phyloP scores from a whole-genome alignment of 371 early-diverging fungal species.

The Mortierella polycephala region DNA sequence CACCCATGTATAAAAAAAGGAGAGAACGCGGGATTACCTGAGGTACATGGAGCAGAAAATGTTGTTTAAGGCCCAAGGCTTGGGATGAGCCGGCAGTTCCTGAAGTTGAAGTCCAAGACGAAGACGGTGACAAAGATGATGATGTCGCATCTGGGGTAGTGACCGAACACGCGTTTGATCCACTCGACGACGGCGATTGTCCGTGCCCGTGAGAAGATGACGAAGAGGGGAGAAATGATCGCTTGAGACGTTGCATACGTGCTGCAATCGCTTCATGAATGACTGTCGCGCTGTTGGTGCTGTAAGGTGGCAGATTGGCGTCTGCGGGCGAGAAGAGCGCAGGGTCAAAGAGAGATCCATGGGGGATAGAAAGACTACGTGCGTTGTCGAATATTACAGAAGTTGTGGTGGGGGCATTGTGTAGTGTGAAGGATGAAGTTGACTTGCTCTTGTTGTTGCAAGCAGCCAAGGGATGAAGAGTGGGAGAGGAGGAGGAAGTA shows the following conservation, averaged over 20 bases:
- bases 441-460: background rate
- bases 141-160: background rate
- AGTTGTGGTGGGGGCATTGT: background rate
- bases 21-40: conserved; percentile 21
- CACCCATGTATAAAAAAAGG: background rate
- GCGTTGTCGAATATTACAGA: background rate
- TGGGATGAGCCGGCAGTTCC: conserved; percentile 10
- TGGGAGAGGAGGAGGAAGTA: background rate
- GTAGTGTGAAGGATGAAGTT: background rate
- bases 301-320: conserved; percentile 23
- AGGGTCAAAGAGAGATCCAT: conserved; percentile 30
- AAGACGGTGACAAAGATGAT: background rate
- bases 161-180: background rate
- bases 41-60: conserved; percentile 48
- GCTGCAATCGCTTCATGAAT: conserved; percentile 42
- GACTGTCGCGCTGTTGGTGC: conserved; percentile 13
- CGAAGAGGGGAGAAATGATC: conserved; percentile 25
- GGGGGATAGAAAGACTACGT: background rate
- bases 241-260: conserved; percentile 42
- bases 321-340: conserved; percentile 29
- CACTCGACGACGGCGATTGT: background rate
- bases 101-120: conserved; percentile 1
- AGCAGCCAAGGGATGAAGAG: too few relatives aligned
- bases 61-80: conserved; percentile 26
- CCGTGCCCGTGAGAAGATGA: conserved; percentile 1